Evolutionary conservation across 805 yeast genomes (phyloP), one percentile per base, ranked within the genome.

Genomic region (Brettanomyces naardenensis): DNA sequence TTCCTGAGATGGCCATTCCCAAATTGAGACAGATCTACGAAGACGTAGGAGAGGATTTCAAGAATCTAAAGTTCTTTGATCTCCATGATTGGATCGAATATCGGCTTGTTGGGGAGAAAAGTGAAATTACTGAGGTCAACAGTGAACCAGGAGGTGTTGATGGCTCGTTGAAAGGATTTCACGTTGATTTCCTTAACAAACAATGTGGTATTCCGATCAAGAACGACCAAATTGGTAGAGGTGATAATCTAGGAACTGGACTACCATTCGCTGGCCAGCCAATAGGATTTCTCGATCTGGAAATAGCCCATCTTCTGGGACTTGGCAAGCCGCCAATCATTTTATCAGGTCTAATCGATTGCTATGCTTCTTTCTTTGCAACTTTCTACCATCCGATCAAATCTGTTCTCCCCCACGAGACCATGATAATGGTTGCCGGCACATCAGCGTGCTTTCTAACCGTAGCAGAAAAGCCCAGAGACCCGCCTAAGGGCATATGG

Each of bases 1-100:
- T 73, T 4, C 73, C 78, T 1, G 82, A 76, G 46, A 69, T 77
- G 75, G 80, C 74, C 1, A 43, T 75, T 1, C 76, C 80, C 3
- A 77, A 76, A 47, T 49, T 73, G 35, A 58, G 56, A 36, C 63
- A 65, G 54, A 50, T 70, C 21, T 47, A 59, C 19, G 58, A 62
- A 23, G 41, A 53, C 19, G 35, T 44, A 2, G 33, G 35, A 1
- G 52, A 49, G n/a, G 53, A 21, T 7, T 35, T 35, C 21, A 5
- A 41, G 1, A 38, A 46, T 3, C 38, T 63, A 4, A 59, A 65
- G 4, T 65, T 72, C 35, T 69, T 69, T 44, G 82, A 76, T 46
- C 58, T 76, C 18, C 72, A 75, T 47, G 77, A 70, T 38, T 76
- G 47, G 44, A 38, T 68, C 15, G 57, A 64, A 7, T 50, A 44